Conservation (phyloP, 208 protist species). For the Trypanosoma scelopori region DNA sequence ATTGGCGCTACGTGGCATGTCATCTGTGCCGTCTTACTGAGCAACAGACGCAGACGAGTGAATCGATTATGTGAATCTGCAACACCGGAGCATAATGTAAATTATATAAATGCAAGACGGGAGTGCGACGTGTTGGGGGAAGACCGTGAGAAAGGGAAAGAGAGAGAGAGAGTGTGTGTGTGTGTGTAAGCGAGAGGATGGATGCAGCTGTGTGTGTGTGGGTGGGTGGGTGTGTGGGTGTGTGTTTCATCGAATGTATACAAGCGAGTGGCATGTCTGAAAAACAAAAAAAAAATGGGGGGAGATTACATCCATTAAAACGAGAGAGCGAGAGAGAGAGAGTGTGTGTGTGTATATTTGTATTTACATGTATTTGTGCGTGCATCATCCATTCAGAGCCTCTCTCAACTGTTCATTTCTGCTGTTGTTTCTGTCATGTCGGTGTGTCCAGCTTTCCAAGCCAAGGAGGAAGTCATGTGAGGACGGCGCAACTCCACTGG, state of each 20-base stretch:
- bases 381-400: too few relatives aligned
- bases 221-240: too few relatives aligned
- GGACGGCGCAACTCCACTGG: background rate
- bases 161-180: background rate
- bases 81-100: constrained; percentile 13
- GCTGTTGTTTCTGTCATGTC: constrained; percentile 9
- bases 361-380: too few relatives aligned
- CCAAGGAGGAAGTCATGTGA: background rate
- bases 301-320: too few relatives aligned
- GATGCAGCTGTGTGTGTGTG: background rate
- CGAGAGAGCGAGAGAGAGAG: too few relatives aligned
- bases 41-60: background rate
- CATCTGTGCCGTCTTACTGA: constrained; percentile 3
- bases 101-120: constrained; percentile 1
- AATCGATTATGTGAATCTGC: background rate
- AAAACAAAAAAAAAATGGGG: too few relatives aligned
- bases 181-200: background rate
- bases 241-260: too few relatives aligned
- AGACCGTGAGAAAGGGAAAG: background rate
- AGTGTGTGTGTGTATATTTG: background rate
- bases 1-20: constrained; percentile 31
- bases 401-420: background rate
- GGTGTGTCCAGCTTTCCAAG: constrained; percentile 9
- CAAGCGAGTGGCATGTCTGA: too few relatives aligned
- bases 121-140: background rate